phyloP scores from a whole-genome alignment of 495 filamentous ascomycete species.

The Penicillium soppii region DNA sequence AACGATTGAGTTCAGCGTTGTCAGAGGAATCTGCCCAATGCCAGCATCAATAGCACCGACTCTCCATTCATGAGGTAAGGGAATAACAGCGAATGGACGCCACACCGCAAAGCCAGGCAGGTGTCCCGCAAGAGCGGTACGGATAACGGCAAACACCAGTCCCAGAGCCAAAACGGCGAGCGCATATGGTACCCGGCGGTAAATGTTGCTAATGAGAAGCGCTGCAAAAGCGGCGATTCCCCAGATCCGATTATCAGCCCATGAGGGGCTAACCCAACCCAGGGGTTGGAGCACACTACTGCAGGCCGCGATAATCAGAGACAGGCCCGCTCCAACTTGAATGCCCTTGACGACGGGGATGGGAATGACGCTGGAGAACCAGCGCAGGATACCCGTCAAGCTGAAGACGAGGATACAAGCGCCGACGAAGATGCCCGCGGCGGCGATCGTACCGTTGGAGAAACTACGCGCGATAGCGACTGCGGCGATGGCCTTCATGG shows the following conservation, averaged over 20 bases:
- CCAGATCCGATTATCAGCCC: conserved; percentile 74
- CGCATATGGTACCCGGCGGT: conserved; percentile 70
- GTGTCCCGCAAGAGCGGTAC: conserved; percentile 28
- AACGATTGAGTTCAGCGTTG: conserved; percentile 86
- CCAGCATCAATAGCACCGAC: conserved; percentile 57
- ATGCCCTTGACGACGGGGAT: conserved; percentile 90
- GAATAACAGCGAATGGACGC: conserved; percentile 45
- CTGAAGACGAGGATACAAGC: conserved; percentile 71
- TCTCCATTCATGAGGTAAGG: conserved; percentile 43
- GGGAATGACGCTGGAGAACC: conserved; percentile 70
- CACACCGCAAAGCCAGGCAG: conserved; percentile 52
- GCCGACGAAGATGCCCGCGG: conserved; percentile 76
- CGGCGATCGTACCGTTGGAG: conserved; percentile 64
- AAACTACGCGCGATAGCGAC: conserved; percentile 72
- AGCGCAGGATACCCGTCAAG: conserved; percentile 68
- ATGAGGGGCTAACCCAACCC: conserved; percentile 55
- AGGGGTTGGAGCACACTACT: conserved; percentile 58
- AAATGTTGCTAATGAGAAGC: conserved; percentile 60
- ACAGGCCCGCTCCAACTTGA: conserved; percentile 85
- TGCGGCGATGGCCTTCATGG: conserved; percentile 90
- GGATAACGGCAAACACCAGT: conserved; percentile 53
- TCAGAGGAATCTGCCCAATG: conserved; percentile 85
- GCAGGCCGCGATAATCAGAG: conserved; percentile 74
- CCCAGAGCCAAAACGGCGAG: conserved; percentile 68
- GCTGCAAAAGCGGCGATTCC: conserved; percentile 65